A percentile compares a stretch with the other conserved stretches of the same genome.
phyloP scores from a whole-genome alignment of 2,329 filamentous ascomycete genomes.

The Trichophyton schoenleinii region DNA sequence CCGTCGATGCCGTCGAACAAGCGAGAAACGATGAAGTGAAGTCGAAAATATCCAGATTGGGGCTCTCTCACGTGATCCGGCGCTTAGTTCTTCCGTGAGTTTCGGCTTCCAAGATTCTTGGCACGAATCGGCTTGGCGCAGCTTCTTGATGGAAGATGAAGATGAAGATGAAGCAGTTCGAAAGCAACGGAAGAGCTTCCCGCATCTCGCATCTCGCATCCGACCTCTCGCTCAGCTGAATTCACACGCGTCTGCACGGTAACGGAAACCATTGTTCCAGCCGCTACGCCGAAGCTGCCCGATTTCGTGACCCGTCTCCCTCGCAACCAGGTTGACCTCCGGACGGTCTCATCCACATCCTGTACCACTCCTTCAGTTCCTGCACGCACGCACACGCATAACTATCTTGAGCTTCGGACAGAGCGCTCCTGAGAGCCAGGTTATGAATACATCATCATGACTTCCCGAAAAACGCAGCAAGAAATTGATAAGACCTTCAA shows the following conservation, averaged over 20 bases:
- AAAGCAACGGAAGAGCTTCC: neutral
- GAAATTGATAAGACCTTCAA: slow-evolving; percentile 99
- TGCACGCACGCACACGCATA: neutral
- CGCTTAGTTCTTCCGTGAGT: neutral
- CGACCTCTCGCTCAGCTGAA: neutral
- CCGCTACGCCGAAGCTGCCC: neutral
- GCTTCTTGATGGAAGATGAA: neutral
- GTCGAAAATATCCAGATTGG: neutral
- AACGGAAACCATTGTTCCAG: neutral
- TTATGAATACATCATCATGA: slow-evolving; percentile 50
- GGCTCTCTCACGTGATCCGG: neutral
- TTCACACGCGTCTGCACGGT: neutral
- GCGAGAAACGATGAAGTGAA: neutral
- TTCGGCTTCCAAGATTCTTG: neutral
- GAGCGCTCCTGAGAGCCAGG: slow-evolving; percentile 5
- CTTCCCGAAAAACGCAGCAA: slow-evolving; percentile 88
- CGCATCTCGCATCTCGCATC: neutral
- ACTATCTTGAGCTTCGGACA: neutral
- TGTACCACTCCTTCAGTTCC: no score
- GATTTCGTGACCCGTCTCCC: neutral
- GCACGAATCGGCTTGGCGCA: neutral
- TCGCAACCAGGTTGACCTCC: neutral
- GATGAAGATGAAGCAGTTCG: neutral
- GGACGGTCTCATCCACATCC: neutral
- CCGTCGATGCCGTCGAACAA: neutral